A percentile compares a stretch with the other conserved stretches of the same genome.
These are phyloP conservation scores for Centella asiatica DNA, from an alignment of 129 eudicot species.

Conservation along the genomic window DNA sequence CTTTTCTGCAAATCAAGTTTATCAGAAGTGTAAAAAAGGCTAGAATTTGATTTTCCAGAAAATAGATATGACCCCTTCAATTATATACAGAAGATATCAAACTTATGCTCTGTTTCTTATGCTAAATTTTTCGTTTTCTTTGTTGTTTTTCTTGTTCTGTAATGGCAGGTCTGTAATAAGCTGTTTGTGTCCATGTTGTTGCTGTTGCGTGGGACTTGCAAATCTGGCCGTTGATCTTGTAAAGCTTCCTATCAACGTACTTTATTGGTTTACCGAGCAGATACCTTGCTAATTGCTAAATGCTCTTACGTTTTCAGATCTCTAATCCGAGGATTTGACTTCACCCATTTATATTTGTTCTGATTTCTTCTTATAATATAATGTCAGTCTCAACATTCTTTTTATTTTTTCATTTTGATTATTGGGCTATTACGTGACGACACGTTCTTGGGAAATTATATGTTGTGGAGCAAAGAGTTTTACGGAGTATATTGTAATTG, in stretches of 20 bases:
- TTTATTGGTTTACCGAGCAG: conserved; percentile 44
- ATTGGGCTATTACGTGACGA: no score
- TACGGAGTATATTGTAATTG: no score
- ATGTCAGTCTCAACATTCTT: no score
- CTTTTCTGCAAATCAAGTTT: no score
- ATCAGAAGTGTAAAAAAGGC: no score
- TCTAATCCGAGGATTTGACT: background rate
- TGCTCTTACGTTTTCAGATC: background rate
- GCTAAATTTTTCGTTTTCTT: background rate
- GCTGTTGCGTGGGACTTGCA: conserved; percentile 54
- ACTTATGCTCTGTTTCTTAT: background rate
- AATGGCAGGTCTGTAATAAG: conserved; percentile 37
- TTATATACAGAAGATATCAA: no score
- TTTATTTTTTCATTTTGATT: no score
- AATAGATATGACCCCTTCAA: background rate
- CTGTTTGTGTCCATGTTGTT: conserved; percentile 62
- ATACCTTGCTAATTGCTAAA: conserved; percentile 52
- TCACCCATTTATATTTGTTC: background rate
- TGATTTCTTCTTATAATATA: background rate
- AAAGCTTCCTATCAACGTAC: conserved; percentile 49
- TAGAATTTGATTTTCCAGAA: background rate
- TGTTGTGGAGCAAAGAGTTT: no score
- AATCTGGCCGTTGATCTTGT: conserved; percentile 44
- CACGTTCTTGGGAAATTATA: no score
- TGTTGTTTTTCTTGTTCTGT: background rate